These are phyloP conservation scores for Knufia fluminis DNA, from an alignment of 2,329 filamentous ascomycete species.

Conservation along the genomic window DNA sequence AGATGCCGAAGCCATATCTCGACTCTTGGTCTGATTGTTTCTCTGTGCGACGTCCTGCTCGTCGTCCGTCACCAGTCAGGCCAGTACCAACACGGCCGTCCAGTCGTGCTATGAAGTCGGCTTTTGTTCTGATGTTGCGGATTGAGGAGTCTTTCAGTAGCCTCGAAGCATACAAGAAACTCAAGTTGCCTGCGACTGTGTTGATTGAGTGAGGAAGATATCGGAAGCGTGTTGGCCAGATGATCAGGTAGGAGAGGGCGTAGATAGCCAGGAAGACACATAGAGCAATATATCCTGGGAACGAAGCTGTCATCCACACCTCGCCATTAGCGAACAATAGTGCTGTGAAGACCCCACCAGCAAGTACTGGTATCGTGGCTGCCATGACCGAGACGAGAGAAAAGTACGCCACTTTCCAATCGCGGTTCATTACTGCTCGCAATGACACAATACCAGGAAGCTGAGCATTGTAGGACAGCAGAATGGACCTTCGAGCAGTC, in stretches of 20 bases:
- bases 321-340: constrained; percentile 44
- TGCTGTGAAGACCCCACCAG: constrained; percentile 54
- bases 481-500: constrained; percentile 45
- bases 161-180: constrained; percentile 65
- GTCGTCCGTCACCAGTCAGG: constrained; percentile 29
- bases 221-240: constrained; percentile 52
- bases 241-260: constrained; percentile 50
- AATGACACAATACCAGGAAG: constrained; percentile 46
- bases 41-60: constrained; percentile 2
- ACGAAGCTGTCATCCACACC: constrained; percentile 59
- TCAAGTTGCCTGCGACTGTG: constrained; percentile 66
- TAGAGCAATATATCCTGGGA: constrained; percentile 64
- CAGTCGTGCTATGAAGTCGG: constrained; percentile 60
- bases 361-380: constrained; percentile 47
- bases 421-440: constrained; percentile 44
- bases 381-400: constrained; percentile 46
- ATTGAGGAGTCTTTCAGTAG: constrained; percentile 66
- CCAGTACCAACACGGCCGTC: constrained; percentile 40
- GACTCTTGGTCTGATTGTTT: constrained; percentile 24
- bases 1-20: constrained; percentile 49
- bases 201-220: constrained; percentile 65
- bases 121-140: constrained; percentile 55
- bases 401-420: constrained; percentile 49
- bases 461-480: constrained; percentile 48
- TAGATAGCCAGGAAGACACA: constrained; percentile 64